A percentile compares a stretch with the other conserved stretches of the same genome.
phyloP scores from a whole-genome alignment of 2,329 filamentous ascomycete genomes.

The Sclerotinia trifoliorum region DNA sequence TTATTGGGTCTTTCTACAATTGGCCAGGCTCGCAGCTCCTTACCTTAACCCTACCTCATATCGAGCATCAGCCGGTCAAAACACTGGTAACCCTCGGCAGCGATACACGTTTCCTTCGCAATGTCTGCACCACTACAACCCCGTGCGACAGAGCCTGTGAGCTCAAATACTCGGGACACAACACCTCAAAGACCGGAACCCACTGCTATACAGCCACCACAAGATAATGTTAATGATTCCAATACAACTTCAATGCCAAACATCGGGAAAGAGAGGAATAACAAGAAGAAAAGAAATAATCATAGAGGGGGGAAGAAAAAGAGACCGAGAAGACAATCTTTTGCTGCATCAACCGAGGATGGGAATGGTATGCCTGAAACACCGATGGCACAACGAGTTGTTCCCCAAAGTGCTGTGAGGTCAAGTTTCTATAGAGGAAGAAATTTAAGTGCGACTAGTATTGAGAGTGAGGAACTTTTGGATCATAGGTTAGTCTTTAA shows the following conservation, averaged over 20 bases:
- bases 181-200: slow-evolving; percentile 31
- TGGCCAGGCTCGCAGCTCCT: neutral
- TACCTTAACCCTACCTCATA: neutral
- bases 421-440: slow-evolving; percentile 51
- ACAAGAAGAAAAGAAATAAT: slow-evolving; percentile 67
- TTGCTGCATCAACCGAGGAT: slow-evolving; percentile 62
- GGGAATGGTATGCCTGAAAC: slow-evolving; percentile 40
- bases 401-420: slow-evolving; percentile 34
- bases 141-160: slow-evolving; percentile 23
- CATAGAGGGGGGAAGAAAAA: slow-evolving; percentile 78
- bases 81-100: neutral
- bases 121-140: slow-evolving; percentile 32
- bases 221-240: slow-evolving; percentile 24
- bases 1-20: neutral
- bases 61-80: neutral
- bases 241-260: slow-evolving; percentile 30
- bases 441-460: slow-evolving; percentile 77
- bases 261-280: slow-evolving; percentile 11
- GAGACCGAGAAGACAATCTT: slow-evolving; percentile 74
- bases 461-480: slow-evolving; percentile 83
- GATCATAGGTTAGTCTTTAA: slow-evolving; percentile 70
- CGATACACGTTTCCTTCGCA: slow-evolving; percentile 10
- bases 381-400: slow-evolving; percentile 40
- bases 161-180: slow-evolving; percentile 23
- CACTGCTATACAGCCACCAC: slow-evolving; percentile 32